These are phyloP conservation scores for Diaporthe sp. DNA, from an alignment of 2,329 filamentous ascomycete species.

Conservation along the genomic window DNA sequence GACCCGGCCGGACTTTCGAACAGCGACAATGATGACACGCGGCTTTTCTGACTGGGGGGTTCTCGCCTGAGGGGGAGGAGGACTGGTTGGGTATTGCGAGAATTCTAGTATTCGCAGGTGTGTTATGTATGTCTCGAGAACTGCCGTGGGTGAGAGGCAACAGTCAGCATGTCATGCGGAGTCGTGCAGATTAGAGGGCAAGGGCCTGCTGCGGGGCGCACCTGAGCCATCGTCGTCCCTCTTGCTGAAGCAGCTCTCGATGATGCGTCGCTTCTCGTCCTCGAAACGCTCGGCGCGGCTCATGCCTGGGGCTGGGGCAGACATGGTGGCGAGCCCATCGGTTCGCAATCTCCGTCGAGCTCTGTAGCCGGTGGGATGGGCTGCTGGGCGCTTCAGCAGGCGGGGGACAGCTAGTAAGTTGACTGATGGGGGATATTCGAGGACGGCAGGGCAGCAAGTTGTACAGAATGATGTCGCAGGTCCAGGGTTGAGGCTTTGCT, in stretches of 20 bases:
- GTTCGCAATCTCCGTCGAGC: slow-evolving; percentile 25
- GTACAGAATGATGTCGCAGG: slow-evolving; percentile 28
- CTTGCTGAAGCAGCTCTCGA: slow-evolving; percentile 94
- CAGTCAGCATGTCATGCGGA: slow-evolving; percentile 41
- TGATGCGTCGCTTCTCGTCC: slow-evolving; percentile 94
- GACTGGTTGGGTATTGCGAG: slow-evolving; percentile 83
- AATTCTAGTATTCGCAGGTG: slow-evolving; percentile 94
- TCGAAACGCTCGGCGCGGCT: slow-evolving; percentile 87
- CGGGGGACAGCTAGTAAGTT: neutral
- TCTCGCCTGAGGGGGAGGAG: slow-evolving; percentile 84
- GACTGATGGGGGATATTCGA: neutral
- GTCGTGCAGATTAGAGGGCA: slow-evolving; percentile 31
- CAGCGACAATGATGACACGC: slow-evolving; percentile 92
- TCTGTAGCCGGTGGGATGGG: neutral
- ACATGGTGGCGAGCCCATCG: slow-evolving; percentile 36
- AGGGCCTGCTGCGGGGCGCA: slow-evolving; percentile 60
- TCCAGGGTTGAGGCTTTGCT: slow-evolving; percentile 28
- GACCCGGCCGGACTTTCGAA: slow-evolving; percentile 91
- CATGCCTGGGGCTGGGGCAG: slow-evolving; percentile 44
- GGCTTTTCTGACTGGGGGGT: slow-evolving; percentile 84
- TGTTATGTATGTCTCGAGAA: slow-evolving; percentile 96
- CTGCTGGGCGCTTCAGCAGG: neutral
- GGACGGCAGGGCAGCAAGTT: neutral
- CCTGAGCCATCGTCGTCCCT: slow-evolving; percentile 88
- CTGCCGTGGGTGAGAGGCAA: slow-evolving; percentile 56